Percentiles rank a stretch among this genome's conserved stretches.
phyloP scores from a whole-genome alignment of 306 rosid species.

The Gastrolobium villosum region DNA sequence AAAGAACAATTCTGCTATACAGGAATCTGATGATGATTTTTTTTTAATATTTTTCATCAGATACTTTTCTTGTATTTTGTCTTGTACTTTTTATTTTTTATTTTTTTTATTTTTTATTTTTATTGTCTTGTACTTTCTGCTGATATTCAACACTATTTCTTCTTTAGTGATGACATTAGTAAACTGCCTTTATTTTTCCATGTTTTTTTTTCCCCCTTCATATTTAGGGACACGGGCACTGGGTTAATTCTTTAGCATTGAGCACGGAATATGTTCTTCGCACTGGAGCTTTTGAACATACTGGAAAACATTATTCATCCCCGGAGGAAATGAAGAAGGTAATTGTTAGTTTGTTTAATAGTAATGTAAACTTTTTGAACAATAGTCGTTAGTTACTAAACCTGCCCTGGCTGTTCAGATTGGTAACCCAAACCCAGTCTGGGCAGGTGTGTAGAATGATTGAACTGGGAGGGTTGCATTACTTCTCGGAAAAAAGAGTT shows the following conservation, averaged over 20 bases:
- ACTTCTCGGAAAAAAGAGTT: background rate
- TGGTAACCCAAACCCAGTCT: background rate
- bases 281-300: slow-evolving; percentile 96
- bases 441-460: background rate
- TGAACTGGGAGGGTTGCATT: background rate
- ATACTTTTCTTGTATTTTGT: slow-evolving; percentile 2
- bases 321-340: slow-evolving; percentile 93
- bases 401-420: background rate
- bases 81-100: too few relatives aligned
- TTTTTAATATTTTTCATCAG: slow-evolving; percentile 6
- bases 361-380: slow-evolving; percentile 19
- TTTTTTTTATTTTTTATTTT: too few relatives aligned
- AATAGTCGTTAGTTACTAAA: slow-evolving; percentile 13
- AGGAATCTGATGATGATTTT: background rate
- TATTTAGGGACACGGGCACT: slow-evolving; percentile 91
- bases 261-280: slow-evolving; percentile 97
- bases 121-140: slow-evolving; percentile 1
- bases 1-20: slow-evolving; percentile 20
- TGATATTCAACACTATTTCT: slow-evolving; percentile 9
- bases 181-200: slow-evolving; percentile 14
- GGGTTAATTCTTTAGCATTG: slow-evolving; percentile 96
- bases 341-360: slow-evolving; percentile 34
- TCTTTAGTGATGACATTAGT: slow-evolving; percentile 17
- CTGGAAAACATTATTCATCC: slow-evolving; percentile 81
- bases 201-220: slow-evolving; percentile 15